Evolutionary conservation across 768 basidiomycete genomes (phyloP).

Genomic region (Rhodosporidiobolus odoratus): DNA sequence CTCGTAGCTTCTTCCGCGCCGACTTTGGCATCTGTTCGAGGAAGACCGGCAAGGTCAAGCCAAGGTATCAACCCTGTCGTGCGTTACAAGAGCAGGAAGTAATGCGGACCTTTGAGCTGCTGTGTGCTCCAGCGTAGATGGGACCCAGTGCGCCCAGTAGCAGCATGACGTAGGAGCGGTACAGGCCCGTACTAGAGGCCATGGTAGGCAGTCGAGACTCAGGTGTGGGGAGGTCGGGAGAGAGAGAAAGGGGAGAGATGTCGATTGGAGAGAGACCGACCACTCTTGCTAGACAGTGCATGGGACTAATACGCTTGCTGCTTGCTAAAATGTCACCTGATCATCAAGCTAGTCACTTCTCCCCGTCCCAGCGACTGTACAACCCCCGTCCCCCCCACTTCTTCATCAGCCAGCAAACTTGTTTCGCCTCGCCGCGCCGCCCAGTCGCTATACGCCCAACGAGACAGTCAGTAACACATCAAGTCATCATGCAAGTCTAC

Average conservation of each 20-base stretch:
- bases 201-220: background rate
- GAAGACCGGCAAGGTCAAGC: background rate
- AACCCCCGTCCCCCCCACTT: too few species aligned
- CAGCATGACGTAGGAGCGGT: conserved; percentile 29
- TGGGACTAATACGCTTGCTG: too few species aligned
- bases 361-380: too few species aligned
- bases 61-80: background rate
- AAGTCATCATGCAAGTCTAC: too few species aligned
- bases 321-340: too few species aligned
- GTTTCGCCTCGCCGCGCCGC: too few species aligned
- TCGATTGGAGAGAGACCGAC: background rate
- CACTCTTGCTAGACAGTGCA: too few species aligned
- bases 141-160: conserved; percentile 31
- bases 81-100: background rate
- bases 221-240: background rate
- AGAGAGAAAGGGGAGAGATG: background rate
- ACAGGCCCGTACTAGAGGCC: background rate
- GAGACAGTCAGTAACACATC: too few species aligned
- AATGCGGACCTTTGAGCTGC: background rate
- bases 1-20: conserved; percentile 12
- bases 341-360: too few species aligned
- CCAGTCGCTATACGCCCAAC: too few species aligned
- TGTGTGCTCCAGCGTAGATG: conserved; percentile 27
- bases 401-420: too few species aligned
- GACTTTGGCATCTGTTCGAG: conserved; percentile 27